Conservation (phyloP, 2,329 filamentous ascomycete species). For the Pseudocercospora musae region DNA sequence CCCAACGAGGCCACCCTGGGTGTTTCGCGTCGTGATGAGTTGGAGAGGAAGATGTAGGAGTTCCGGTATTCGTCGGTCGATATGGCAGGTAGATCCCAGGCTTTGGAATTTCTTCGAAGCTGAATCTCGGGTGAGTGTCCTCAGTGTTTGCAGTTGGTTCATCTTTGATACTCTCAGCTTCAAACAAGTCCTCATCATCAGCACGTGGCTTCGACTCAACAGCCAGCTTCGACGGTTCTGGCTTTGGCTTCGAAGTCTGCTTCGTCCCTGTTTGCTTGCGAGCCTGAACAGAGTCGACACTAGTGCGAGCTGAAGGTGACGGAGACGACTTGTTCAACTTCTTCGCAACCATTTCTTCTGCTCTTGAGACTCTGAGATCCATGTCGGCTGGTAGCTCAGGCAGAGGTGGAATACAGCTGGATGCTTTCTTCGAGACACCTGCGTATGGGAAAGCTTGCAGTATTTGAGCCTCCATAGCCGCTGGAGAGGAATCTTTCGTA, state of each 20-base stretch:
- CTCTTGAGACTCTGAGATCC: slow-evolving; percentile 25
- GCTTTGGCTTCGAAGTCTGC: neutral
- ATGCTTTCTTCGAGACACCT: neutral
- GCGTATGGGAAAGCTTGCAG: slow-evolving; percentile 1
- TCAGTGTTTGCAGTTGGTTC: neutral
- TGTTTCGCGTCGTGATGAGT: slow-evolving; percentile 24
- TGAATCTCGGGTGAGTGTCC: neutral
- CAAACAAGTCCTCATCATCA: neutral
- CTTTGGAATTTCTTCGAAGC: slow-evolving; percentile 3
- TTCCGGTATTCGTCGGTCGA: neutral
- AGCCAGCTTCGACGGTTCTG: neutral
- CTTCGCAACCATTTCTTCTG: slow-evolving; percentile 30
- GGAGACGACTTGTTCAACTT: slow-evolving; percentile 23
- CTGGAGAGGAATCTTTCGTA: slow-evolving; percentile 13
- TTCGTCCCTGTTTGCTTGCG: neutral
- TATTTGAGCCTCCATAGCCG: slow-evolving; percentile 8
- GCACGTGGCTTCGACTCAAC: slow-evolving; percentile 2
- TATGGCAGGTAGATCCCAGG: slow-evolving; percentile 12
- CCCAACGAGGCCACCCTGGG: slow-evolving; percentile 29
- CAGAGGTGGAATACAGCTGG: slow-evolving; percentile 25
- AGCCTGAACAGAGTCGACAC: slow-evolving; percentile 17
- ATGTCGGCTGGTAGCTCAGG: slow-evolving; percentile 33
- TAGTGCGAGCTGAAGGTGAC: slow-evolving; percentile 22
- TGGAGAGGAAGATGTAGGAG: slow-evolving; percentile 12
- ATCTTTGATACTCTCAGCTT: neutral